These are phyloP conservation scores for Aspergillus piperis DNA, from an alignment of 2,329 filamentous ascomycete species.

Conservation along the genomic window DNA sequence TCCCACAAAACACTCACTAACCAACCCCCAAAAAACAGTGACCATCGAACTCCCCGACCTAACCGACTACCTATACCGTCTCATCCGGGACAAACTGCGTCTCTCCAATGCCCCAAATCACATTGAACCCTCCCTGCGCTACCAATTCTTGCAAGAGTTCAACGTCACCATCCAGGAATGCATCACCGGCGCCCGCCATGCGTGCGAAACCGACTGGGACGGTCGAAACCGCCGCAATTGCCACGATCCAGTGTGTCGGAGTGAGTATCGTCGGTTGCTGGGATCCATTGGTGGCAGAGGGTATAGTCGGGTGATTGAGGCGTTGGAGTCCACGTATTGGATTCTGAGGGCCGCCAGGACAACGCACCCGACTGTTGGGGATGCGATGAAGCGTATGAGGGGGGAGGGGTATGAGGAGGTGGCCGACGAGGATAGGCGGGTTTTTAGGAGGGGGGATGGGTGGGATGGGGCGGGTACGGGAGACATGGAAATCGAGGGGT, in stretches of 20 bases:
- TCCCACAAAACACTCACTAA: slow-evolving; percentile 5
- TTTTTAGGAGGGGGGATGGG: slow-evolving; percentile 34
- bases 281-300: slow-evolving; percentile 20
- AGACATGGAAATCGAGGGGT: slow-evolving; percentile 35
- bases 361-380: slow-evolving; percentile 32
- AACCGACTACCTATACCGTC: slow-evolving; percentile 35
- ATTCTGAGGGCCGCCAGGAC: slow-evolving; percentile 32
- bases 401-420: slow-evolving; percentile 35
- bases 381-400: slow-evolving; percentile 24
- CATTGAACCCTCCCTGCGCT: slow-evolving; percentile 24
- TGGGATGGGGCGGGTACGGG: slow-evolving; percentile 37
- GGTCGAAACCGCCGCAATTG: slow-evolving; percentile 30
- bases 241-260: slow-evolving; percentile 26
- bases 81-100: slow-evolving; percentile 36
- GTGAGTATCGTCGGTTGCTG: slow-evolving; percentile 24
- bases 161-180: slow-evolving; percentile 17
- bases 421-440: slow-evolving; percentile 23
- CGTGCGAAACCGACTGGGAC: slow-evolving; percentile 37
- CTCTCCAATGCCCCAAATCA: slow-evolving; percentile 14
- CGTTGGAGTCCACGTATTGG: slow-evolving; percentile 33
- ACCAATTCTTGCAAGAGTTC: slow-evolving; percentile 31
- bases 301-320: slow-evolving; percentile 21
- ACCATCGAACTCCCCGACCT: slow-evolving; percentile 28
- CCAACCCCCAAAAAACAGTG: slow-evolving; percentile 15
- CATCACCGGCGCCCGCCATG: slow-evolving; percentile 29